phyloP scores from a whole-genome alignment of 1,139 yeast species.

The Candida mesenterica region DNA sequence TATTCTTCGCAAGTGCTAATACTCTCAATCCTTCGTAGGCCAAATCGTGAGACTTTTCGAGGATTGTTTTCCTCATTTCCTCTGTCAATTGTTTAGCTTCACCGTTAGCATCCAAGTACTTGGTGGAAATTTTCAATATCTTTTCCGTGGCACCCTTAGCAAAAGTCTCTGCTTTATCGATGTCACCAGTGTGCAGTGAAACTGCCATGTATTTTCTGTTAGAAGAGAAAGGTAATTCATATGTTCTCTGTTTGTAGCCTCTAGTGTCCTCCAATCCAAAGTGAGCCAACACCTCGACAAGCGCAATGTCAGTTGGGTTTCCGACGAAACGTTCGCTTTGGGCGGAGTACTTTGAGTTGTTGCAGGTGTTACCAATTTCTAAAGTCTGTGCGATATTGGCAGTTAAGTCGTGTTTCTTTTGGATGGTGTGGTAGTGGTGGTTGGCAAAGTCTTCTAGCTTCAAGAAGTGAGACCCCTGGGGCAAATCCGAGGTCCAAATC shows the following conservation, averaged over 20 bases:
- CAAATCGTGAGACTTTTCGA: constrained; percentile 56
- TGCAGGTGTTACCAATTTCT: constrained; percentile 75
- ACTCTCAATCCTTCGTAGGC: constrained; percentile 88
- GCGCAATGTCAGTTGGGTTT: constrained; percentile 91
- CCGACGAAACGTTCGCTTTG: constrained; percentile 78
- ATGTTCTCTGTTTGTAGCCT: constrained; percentile 52
- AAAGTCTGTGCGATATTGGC: constrained; percentile 54
- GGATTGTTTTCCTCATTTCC: constrained; percentile 44
- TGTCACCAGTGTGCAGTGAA: constrained; percentile 59
- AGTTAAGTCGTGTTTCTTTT: constrained; percentile 44
- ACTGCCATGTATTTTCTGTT: constrained; percentile 89
- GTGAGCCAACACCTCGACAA: constrained; percentile 68
- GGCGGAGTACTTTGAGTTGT: constrained; percentile 68
- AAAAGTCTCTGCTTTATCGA: constrained; percentile 53
- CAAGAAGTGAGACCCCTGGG: constrained; percentile 28
- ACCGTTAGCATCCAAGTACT: constrained; percentile 59
- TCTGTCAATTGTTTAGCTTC: constrained; percentile 52
- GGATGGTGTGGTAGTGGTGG: constrained; percentile 14
- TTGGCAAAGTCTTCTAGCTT: constrained; percentile 48
- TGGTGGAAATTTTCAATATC: constrained; percentile 60
- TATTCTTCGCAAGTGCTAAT: constrained; percentile 69
- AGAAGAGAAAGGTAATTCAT: constrained; percentile 85
- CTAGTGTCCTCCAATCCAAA: constrained; percentile 75
- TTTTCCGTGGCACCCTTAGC: constrained; percentile 90
- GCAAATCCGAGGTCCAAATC: constrained; percentile 77